Conservation (phyloP, 345 rosid species). For the Cochlearia excelsa region DNA sequence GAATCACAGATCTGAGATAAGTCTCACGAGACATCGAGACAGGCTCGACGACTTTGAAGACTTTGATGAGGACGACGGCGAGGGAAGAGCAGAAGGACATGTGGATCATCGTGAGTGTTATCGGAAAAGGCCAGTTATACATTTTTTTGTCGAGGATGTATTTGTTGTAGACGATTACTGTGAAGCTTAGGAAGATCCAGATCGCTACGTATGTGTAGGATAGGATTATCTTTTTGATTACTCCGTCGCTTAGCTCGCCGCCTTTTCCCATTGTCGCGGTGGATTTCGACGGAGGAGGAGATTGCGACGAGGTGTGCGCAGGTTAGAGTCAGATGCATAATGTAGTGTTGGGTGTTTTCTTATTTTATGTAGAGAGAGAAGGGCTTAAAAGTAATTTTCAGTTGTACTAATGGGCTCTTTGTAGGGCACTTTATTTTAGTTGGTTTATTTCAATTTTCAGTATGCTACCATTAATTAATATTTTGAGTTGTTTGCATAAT, state of each 20-base stretch:
- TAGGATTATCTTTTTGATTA: slow-evolving; percentile 80
- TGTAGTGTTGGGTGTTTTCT: neutral
- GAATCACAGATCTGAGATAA: slow-evolving; percentile 70
- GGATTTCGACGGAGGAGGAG: slow-evolving; percentile 8
- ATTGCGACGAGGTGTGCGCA: slow-evolving; percentile 8
- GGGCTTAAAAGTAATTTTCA: no score
- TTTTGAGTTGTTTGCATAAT: no score
- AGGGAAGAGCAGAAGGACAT: slow-evolving; percentile 92
- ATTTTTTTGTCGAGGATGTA: neutral
- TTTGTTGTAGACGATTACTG: slow-evolving; percentile 48
- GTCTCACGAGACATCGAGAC: slow-evolving; percentile 19
- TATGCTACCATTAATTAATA: no score
- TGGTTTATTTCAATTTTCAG: no score
- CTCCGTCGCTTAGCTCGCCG: slow-evolving; percentile 79
- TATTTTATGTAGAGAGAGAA: neutral
- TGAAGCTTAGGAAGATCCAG: slow-evolving; percentile 57
- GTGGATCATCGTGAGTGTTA: slow-evolving; percentile 98
- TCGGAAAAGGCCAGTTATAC: slow-evolving; percentile 38
- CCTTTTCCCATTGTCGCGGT: slow-evolving; percentile 70
- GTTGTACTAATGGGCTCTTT: slow-evolving; percentile 3
- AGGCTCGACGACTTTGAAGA: slow-evolving; percentile 86
- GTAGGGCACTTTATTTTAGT: no score
- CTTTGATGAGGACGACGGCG: slow-evolving; percentile 79
- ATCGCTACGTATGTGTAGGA: slow-evolving; percentile 74
- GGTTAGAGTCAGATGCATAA: neutral